Percentiles rank a stretch among this genome's conserved stretches.
Evolutionary conservation across 345 rosid species (phyloP).

Genomic region (Geranium brycei): DNA sequence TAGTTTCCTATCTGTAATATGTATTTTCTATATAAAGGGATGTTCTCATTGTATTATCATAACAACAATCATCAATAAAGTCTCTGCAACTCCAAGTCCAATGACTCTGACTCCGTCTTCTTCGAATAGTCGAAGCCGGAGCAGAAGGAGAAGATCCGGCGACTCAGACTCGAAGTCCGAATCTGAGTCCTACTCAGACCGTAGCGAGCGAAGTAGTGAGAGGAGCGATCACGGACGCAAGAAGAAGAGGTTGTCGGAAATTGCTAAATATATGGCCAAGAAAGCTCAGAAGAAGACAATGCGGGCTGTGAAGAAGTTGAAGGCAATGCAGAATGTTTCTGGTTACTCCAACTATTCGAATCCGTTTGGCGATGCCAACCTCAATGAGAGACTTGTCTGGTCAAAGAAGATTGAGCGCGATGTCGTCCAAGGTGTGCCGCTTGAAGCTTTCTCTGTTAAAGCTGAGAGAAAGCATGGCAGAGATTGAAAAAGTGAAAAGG

Average conservation of each 20-base stretch:
- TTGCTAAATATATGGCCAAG: slow-evolving; percentile 63
- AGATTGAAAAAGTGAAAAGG: slow-evolving; percentile 89
- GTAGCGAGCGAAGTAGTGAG: slow-evolving; percentile 13
- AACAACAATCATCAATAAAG: too few relatives aligned
- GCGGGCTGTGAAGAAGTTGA: slow-evolving; percentile 69
- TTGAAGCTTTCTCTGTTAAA: slow-evolving; percentile 57
- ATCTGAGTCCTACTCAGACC: slow-evolving; percentile 15
- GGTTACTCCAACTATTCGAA: slow-evolving; percentile 92
- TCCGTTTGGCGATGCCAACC: slow-evolving; percentile 92
- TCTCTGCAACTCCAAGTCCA: too few relatives aligned
- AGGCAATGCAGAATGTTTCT: slow-evolving; percentile 42
- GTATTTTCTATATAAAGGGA: too few relatives aligned
- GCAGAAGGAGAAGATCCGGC: slow-evolving; percentile 16
- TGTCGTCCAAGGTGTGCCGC: slow-evolving; percentile 51
- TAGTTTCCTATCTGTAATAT: too few relatives aligned
- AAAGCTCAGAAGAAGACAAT: slow-evolving; percentile 77
- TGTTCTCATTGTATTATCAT: too few relatives aligned
- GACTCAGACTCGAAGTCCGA: slow-evolving; percentile 24
- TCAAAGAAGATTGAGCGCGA: slow-evolving; percentile 84
- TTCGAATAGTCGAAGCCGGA: slow-evolving; percentile 9
- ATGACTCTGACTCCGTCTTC: slow-evolving; percentile 17
- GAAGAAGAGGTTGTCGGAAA: slow-evolving; percentile 39
- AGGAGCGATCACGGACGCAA: slow-evolving; percentile 23
- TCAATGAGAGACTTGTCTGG: slow-evolving; percentile 89
- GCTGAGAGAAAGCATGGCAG: slow-evolving; percentile 97